Conservation (phyloP, 2,329 filamentous ascomycete genomes). For the Hypocrella siamensis region DNA sequence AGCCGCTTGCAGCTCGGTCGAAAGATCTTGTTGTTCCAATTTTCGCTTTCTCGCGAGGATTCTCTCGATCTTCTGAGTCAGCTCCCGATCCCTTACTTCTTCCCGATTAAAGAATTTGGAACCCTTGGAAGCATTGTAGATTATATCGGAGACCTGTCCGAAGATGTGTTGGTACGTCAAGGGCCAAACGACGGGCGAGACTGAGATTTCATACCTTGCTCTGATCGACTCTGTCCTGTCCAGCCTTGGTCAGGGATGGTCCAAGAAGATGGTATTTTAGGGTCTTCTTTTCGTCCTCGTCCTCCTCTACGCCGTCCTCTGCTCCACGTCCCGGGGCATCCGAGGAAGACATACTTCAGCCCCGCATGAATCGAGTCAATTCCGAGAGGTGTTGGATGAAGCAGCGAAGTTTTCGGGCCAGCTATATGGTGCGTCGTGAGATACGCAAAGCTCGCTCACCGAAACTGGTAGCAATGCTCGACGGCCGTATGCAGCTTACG, state of each 20-base stretch:
- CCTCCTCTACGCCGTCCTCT: background rate
- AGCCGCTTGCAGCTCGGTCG: slow-evolving; percentile 55
- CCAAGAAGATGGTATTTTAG: slow-evolving; percentile 84
- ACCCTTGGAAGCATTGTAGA: slow-evolving; percentile 91
- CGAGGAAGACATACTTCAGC: background rate
- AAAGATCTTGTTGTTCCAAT: slow-evolving; percentile 62
- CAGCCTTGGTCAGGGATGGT: slow-evolving; percentile 83
- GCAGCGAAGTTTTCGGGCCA: too few relatives aligned
- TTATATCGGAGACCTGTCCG: slow-evolving; percentile 72
- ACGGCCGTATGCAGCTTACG: too few relatives aligned
- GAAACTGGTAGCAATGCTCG: too few relatives aligned
- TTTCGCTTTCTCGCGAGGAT: slow-evolving; percentile 62
- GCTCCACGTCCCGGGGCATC: background rate
- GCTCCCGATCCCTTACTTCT: slow-evolving; percentile 61
- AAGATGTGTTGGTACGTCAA: background rate
- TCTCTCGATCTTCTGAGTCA: slow-evolving; percentile 73
- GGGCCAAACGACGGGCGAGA: background rate
- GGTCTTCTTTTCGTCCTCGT: slow-evolving; percentile 29
- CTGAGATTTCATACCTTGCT: slow-evolving; percentile 43
- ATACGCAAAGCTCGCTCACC: too few relatives aligned
- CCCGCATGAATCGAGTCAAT: too few relatives aligned
- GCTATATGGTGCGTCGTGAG: too few relatives aligned
- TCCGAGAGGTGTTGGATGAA: too few relatives aligned
- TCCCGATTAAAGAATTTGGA: slow-evolving; percentile 95
- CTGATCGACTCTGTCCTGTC: slow-evolving; percentile 88